These are phyloP conservation scores for Aspergillus hortae DNA, from an alignment of 2,329 filamentous ascomycete genomes.

Conservation along the genomic window DNA sequence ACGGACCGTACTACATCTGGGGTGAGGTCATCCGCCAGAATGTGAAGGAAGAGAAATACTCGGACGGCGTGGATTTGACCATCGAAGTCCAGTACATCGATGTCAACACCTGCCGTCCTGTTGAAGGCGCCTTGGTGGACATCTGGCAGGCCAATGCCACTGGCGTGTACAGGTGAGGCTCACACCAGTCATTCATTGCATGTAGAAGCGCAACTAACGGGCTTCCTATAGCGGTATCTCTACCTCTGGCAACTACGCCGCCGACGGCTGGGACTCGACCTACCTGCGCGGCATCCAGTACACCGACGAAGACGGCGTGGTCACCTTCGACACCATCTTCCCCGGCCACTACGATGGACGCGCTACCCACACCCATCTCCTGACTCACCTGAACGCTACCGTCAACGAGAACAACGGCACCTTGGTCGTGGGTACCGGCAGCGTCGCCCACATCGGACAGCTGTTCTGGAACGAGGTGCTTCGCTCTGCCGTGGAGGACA, in stretches of 20 bases:
- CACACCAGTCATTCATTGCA: not conserved
- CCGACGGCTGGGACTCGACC: slow-evolving; percentile 35
- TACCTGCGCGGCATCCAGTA: slow-evolving; percentile 49
- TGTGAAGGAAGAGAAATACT: slow-evolving; percentile 36
- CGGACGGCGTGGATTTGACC: slow-evolving; percentile 40
- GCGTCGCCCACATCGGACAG: slow-evolving; percentile 49
- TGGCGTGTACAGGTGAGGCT: slow-evolving; percentile 39
- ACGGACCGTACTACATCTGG: slow-evolving; percentile 46
- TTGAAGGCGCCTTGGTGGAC: slow-evolving; percentile 39
- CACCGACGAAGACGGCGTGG: slow-evolving; percentile 47
- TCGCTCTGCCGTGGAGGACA: slow-evolving; percentile 41
- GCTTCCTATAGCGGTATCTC: slow-evolving; percentile 23
- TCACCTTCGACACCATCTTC: slow-evolving; percentile 47
- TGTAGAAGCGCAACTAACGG: slow-evolving; percentile 1
- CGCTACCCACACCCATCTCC: slow-evolving; percentile 49
- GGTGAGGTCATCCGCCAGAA: slow-evolving; percentile 43
- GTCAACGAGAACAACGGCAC: slow-evolving; percentile 43
- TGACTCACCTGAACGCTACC: slow-evolving; percentile 40
- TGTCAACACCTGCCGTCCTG: slow-evolving; percentile 43
- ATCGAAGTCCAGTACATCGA: slow-evolving; percentile 48
- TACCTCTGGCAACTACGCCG: slow-evolving; percentile 25
- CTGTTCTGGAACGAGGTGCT: slow-evolving; percentile 50
- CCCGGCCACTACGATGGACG: slow-evolving; percentile 48
- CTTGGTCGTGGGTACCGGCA: slow-evolving; percentile 39
- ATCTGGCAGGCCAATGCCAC: slow-evolving; percentile 49